Evolutionary conservation across 768 basidiomycete genomes (phyloP).

Genomic region (Nidularia pulvinata): DNA sequence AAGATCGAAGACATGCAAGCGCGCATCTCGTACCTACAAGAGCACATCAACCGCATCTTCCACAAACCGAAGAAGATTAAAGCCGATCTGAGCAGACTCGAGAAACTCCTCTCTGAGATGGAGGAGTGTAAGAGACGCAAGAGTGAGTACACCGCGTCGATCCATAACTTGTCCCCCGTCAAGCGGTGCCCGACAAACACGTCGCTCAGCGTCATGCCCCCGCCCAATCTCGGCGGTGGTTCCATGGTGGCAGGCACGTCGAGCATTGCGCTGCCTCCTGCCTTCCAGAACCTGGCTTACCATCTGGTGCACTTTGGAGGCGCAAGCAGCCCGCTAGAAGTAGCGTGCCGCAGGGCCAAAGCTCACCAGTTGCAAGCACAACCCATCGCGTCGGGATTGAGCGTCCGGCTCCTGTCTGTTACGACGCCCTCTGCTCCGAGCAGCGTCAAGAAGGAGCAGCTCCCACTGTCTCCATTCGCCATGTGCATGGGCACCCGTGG

Average conservation of each 20-base stretch:
- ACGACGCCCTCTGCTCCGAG: not conserved
- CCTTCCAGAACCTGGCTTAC: too few species aligned
- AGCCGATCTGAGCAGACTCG: not conserved
- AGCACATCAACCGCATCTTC: not conserved
- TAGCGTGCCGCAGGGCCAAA: too few species aligned
- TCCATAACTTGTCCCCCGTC: not conserved
- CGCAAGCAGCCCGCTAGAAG: too few species aligned
- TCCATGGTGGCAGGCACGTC: too few species aligned
- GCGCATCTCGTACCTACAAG: not conserved
- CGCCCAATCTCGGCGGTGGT: too few species aligned
- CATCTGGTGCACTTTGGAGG: too few species aligned
- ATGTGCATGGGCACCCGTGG: too few species aligned
- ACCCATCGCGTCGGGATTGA: too few species aligned
- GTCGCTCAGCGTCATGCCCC: too few species aligned
- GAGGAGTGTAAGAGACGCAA: not conserved
- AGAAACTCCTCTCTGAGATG: not conserved
- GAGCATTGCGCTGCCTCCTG: too few species aligned
- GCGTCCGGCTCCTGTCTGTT: too few species aligned
- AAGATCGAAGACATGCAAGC: not conserved
- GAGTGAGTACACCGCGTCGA: not conserved
- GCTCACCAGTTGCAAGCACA: too few species aligned
- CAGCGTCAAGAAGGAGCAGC: not conserved
- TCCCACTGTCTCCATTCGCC: not conserved
- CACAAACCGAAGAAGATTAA: not conserved
- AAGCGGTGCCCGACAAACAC: not conserved